Conservation (phyloP, 192 early-diverging fungal species). For the Phycomyces blakesleeanus region DNA sequence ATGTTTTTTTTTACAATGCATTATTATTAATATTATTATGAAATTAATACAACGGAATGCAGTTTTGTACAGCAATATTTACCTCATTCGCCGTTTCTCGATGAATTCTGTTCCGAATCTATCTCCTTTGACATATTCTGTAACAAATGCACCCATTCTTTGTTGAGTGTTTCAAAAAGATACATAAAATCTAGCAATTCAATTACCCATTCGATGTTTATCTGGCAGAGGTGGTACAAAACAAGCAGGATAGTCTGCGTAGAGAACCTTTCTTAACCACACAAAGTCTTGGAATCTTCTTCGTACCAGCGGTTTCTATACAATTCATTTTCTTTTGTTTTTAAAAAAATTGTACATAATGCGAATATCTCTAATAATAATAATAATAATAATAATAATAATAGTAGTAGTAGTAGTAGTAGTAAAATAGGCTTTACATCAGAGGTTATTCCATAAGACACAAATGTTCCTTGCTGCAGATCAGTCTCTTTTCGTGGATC, state of each 20-base stretch:
- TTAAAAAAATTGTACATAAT: too few species aligned
- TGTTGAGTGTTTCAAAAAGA: too few species aligned
- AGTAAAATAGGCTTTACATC: constrained; percentile 46
- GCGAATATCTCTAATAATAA: constrained; percentile 26
- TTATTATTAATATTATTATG: too few species aligned
- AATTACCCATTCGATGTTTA: constrained; percentile 84
- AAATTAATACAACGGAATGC: too few species aligned
- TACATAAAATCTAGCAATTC: neutral
- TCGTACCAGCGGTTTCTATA: constrained; percentile 60
- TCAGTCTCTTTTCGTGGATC: constrained; percentile 91
- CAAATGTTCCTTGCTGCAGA: constrained; percentile 72
- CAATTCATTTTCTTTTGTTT: neutral
- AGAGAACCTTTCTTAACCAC: constrained; percentile 77
- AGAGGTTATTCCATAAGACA: constrained; percentile 82
- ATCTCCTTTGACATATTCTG: constrained; percentile 94
- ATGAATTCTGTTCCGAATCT: constrained; percentile 91
- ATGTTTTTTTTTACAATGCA: too few species aligned
- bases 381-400: constrained; percentile 29
- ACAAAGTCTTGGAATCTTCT: constrained; percentile 95
- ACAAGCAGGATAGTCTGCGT: constrained; percentile 70
- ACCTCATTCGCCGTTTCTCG: constrained; percentile 65
- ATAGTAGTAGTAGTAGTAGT: neutral
- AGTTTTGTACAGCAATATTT: neutral
- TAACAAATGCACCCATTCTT: too few species aligned
- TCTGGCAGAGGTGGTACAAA: constrained; percentile 90